Base-by-base conservation (phyloP, 208 protist genomes). In the Trypanosoma scelopori region DNA sequence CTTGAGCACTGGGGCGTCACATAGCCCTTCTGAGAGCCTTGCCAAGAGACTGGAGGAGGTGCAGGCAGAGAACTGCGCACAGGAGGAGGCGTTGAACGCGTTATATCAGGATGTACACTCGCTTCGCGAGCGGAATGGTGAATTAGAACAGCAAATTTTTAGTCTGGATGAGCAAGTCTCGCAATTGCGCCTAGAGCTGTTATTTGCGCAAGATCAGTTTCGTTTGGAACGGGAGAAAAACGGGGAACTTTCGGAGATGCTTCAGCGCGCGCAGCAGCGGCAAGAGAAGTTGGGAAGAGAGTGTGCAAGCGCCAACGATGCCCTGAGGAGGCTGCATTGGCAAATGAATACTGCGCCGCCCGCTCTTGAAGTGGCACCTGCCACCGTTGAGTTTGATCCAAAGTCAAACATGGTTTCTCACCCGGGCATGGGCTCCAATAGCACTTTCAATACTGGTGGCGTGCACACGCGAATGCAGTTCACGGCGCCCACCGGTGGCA, bases 1-100 rank as follows among this genome's bases (percentile, higher is more conserved):
- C 27, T 6, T 22, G 16, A 5, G 32, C 15, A 53, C 42, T 28
- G 32, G 27, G 37, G 23, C 7, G 12, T 20, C 32, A 45, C 28
- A 16, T 6, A 3, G 37, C 18, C 6, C 22, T 3, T 20, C 12
- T 18, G 28, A 64, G n/a, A 25, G 42, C 23, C 11, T 65, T 18
- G 37, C 43, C 39, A 56, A 20, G 35, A 41, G 32, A 22, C 18
- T 72, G 18, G 52, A 68, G 18, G 52, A 43, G 9, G 23, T 55
- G 4, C 35, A 30, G n/a, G 52, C 55, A 9, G 79, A 85, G 55
- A 63, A 61, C 52, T 47, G 22, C 18, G 76, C 73, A 15, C 71
- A 69, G 4, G 80, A 86, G 22, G 80, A 86, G 30, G 76, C 80
- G 5, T 52, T 86, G 5, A 62, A 74, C 49, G 56, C 59, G 46